Evolutionary conservation across 2,329 filamentous ascomycete species (phyloP).

Genomic region (Cercospora sp.): DNA sequence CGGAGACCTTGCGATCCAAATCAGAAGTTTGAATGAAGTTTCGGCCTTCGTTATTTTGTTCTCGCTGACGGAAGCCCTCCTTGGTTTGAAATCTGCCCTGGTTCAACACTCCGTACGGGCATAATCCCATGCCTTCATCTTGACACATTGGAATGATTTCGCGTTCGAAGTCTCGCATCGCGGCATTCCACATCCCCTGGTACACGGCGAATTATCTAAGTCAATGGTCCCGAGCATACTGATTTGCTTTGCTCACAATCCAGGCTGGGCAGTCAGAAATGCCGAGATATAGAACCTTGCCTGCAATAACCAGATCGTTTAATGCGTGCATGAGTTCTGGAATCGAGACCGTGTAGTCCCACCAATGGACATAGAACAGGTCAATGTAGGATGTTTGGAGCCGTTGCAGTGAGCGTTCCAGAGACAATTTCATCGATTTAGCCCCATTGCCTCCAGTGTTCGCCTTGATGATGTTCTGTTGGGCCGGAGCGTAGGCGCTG

Average conservation of each 20-base stretch:
- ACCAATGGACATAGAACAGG: background rate
- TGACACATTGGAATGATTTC: slow-evolving; percentile 48
- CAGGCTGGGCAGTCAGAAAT: slow-evolving; percentile 49
- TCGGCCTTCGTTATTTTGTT: slow-evolving; percentile 27
- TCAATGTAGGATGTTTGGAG: background rate
- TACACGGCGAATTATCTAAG: slow-evolving; percentile 41
- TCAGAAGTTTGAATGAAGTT: background rate
- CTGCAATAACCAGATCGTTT: slow-evolving; percentile 43
- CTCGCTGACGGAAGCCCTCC: slow-evolving; percentile 49
- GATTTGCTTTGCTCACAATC: slow-evolving; percentile 44
- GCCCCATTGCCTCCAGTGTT: background rate
- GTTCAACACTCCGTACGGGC: slow-evolving; percentile 56
- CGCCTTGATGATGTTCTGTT: background rate
- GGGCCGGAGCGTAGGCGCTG: background rate
- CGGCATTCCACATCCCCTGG: slow-evolving; percentile 45
- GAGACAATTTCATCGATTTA: background rate
- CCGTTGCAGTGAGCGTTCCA: background rate
- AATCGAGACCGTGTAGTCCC: background rate
- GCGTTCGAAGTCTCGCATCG: slow-evolving; percentile 47
- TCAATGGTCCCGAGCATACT: slow-evolving; percentile 43
- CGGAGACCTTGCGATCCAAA: background rate
- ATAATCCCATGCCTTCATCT: slow-evolving; percentile 37
- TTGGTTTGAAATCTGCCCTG: slow-evolving; percentile 48
- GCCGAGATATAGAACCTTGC: slow-evolving; percentile 50
- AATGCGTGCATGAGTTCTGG: slow-evolving; percentile 48